Evolutionary conservation across 345 rosid genomes (phyloP).

Genomic region (Lenwebbia sp.): DNA sequence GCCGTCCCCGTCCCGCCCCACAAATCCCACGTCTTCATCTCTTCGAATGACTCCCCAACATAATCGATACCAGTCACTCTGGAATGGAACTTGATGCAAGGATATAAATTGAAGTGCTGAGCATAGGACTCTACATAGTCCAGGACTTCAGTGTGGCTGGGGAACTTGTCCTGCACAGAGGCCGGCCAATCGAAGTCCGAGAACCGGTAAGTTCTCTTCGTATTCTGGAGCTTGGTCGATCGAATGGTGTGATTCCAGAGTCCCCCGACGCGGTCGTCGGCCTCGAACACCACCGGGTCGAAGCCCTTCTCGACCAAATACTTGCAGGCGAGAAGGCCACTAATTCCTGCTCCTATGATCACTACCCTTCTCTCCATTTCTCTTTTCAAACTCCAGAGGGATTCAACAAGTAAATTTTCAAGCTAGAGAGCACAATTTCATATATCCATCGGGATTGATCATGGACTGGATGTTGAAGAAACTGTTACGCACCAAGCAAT

Average conservation of each 20-base stretch:
- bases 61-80: constrained; percentile 13
- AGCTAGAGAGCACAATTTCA: background rate
- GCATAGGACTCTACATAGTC: constrained; percentile 20
- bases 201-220: constrained; percentile 6
- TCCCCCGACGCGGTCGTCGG: constrained; percentile 12
- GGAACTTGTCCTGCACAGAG: constrained; percentile 5
- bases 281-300: constrained; percentile 25
- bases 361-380: constrained; percentile 20
- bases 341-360: constrained; percentile 27
- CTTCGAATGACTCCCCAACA: constrained; percentile 15
- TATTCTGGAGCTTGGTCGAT: constrained; percentile 19
- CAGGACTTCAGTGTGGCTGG: constrained; percentile 4
- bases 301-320: constrained; percentile 15
- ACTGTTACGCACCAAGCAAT: background rate
- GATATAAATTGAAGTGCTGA: constrained; percentile 5
- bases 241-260: constrained; percentile 14
- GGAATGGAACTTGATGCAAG: constrained; percentile 17
- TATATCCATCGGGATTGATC: background rate
- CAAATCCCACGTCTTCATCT: constrained; percentile 20
- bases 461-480: background rate
- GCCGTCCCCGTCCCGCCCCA: constrained; percentile 30
- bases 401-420: too few species aligned
- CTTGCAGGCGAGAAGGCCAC: constrained; percentile 39
- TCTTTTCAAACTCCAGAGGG: background rate
- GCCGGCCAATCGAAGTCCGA: constrained; percentile 37